phyloP scores from a whole-genome alignment of 345 rosid genomes.

The Microthlaspi erraticum region DNA sequence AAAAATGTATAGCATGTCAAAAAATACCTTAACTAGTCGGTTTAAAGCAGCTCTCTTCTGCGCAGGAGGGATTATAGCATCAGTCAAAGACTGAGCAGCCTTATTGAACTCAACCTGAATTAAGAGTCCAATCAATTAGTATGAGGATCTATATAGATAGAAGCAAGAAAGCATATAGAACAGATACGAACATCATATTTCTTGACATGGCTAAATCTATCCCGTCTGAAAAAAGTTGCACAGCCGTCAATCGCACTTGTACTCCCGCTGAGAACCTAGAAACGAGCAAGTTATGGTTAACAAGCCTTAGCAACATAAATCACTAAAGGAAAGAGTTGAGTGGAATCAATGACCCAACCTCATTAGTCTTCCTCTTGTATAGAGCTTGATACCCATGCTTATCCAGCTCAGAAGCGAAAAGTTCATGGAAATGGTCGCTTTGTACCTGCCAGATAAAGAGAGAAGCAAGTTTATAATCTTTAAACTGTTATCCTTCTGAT shows the following conservation, averaged over 20 bases:
- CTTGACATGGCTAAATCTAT: slow-evolving; percentile 95
- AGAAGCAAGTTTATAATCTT: slow-evolving; percentile 34
- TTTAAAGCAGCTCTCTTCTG: slow-evolving; percentile 89
- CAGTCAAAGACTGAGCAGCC: slow-evolving; percentile 99
- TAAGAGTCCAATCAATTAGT: slow-evolving; percentile 33
- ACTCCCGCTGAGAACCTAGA: slow-evolving; percentile 83
- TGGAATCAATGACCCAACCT: slow-evolving; percentile 59
- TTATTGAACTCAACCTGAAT: slow-evolving; percentile 97
- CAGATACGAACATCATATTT: slow-evolving; percentile 84
- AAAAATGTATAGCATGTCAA: slow-evolving; percentile 46
- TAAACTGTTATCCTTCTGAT: slow-evolving; percentile 32
- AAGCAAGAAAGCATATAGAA: slow-evolving; percentile 24
- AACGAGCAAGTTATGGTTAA: slow-evolving; percentile 9
- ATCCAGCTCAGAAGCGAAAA: slow-evolving; percentile 90
- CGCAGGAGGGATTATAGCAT: slow-evolving; percentile 73
- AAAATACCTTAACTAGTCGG: slow-evolving; percentile 84
- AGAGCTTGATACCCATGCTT: slow-evolving; percentile 97
- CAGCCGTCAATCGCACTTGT: slow-evolving; percentile 77
- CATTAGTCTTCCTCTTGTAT: slow-evolving; percentile 90
- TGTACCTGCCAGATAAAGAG: slow-evolving; percentile 67
- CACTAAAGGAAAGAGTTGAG: background rate
- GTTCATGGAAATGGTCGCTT: slow-evolving; percentile 87
- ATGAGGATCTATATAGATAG: slow-evolving; percentile 15
- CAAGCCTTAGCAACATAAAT: background rate
- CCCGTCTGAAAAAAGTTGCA: slow-evolving; percentile 97